Conservation (phyloP, 495 filamentous ascomycete genomes). For the Saxophila tyrrhenica region DNA sequence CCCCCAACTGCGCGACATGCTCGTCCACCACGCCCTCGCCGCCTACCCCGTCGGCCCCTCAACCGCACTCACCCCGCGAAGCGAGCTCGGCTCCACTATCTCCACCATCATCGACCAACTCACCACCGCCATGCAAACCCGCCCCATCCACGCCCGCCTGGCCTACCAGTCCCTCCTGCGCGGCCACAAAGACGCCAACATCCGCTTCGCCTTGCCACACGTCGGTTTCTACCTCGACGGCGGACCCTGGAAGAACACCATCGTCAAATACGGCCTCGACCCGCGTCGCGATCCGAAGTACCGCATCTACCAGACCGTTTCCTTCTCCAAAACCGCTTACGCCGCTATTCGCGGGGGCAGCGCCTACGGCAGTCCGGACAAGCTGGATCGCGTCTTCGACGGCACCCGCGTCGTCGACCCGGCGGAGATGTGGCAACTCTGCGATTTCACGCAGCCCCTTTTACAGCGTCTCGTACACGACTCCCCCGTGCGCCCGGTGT, state of each 20-base stretch:
- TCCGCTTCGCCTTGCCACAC: slow-evolving; percentile 59
- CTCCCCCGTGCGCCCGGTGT: slow-evolving; percentile 13
- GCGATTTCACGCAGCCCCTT: slow-evolving; percentile 77
- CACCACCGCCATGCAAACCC: slow-evolving; percentile 49
- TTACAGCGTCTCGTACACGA: slow-evolving; percentile 41
- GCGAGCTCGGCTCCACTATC: not conserved
- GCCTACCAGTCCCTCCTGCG: slow-evolving; percentile 55
- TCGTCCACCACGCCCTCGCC: not conserved
- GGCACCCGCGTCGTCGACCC: slow-evolving; percentile 52
- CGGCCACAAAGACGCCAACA: slow-evolving; percentile 40
- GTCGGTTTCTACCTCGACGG: slow-evolving; percentile 80
- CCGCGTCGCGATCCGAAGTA: slow-evolving; percentile 64
- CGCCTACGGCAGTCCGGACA: not conserved
- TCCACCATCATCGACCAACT: slow-evolving; percentile 34
- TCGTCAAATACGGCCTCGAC: slow-evolving; percentile 76
- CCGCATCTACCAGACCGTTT: slow-evolving; percentile 74
- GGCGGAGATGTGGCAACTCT: slow-evolving; percentile 84
- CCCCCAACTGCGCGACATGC: not conserved
- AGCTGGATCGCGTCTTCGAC: slow-evolving; percentile 62
- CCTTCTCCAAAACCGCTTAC: slow-evolving; percentile 49
- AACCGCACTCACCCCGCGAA: not conserved
- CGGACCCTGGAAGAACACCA: slow-evolving; percentile 81
- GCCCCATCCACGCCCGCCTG: slow-evolving; percentile 79
- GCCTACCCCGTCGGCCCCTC: not conserved
- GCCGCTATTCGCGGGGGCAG: not conserved